phyloP scores from a whole-genome alignment of 2,329 filamentous ascomycete genomes.

The Penicillium sp. region DNA sequence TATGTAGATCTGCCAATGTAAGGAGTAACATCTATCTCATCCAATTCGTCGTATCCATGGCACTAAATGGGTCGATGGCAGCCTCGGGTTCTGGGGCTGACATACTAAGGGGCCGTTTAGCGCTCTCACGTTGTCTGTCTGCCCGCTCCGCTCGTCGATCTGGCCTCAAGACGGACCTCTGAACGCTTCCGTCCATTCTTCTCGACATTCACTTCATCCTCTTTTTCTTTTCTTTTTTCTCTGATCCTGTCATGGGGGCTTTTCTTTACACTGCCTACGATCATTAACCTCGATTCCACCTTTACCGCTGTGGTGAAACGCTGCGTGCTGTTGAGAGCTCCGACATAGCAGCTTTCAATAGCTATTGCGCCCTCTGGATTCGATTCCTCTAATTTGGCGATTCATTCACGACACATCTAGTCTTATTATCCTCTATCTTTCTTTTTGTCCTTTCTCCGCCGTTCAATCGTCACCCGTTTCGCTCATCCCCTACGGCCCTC shows the following conservation, averaged over 20 bases:
- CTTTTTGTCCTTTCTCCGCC: conserved; percentile 2
- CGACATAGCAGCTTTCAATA: conserved; percentile 15
- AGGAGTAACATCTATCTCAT: neutral
- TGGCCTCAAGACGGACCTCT: conserved; percentile 36
- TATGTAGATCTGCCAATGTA: neutral
- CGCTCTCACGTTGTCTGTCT: conserved; percentile 16
- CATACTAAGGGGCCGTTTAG: conserved; percentile 22
- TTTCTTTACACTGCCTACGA: conserved; percentile 36
- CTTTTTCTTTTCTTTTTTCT: conserved; percentile 22
- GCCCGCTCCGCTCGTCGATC: conserved; percentile 32
- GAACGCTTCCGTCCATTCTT: conserved; percentile 33
- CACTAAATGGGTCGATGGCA: neutral
- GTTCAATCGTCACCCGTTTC: conserved; percentile 11
- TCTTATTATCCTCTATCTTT: neutral
- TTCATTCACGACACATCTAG: conserved; percentile 2
- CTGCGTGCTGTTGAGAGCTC: conserved; percentile 23
- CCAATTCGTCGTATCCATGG: neutral
- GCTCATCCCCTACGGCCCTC: conserved; percentile 9
- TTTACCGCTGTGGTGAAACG: conserved; percentile 16
- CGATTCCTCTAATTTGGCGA: neutral
- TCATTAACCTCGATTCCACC: conserved; percentile 34
- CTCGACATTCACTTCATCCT: conserved; percentile 26
- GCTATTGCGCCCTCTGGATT: conserved; percentile 8
- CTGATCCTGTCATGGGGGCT: conserved; percentile 40
- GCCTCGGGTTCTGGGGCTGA: conserved; percentile 8